Evolutionary conservation across 495 filamentous ascomycete genomes (phyloP).

Genomic region (Annulohypoxylon nitens): DNA sequence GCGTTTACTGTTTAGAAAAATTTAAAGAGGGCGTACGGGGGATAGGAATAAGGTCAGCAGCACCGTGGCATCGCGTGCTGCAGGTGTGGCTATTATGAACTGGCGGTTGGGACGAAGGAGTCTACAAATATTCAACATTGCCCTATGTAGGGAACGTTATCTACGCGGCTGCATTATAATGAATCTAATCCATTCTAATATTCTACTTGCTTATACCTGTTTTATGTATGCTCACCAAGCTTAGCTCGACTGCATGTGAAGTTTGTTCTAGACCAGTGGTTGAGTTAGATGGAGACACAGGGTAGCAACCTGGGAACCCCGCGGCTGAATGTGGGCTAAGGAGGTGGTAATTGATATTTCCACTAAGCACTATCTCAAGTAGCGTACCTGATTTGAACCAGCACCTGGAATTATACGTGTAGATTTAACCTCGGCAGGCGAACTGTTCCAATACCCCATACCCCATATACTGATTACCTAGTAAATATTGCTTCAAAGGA

Average conservation of each 20-base stretch:
- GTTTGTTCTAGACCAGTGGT: constrained; percentile 6
- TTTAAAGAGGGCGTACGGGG: constrained; percentile 30
- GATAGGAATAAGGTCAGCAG: background rate
- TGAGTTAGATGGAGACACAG: background rate
- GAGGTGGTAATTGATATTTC: background rate
- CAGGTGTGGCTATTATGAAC: background rate
- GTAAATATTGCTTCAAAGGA: constrained; percentile 27
- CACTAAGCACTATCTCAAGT: background rate
- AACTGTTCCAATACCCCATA: constrained; percentile 2
- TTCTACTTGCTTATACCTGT: background rate
- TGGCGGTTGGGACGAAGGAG: constrained; percentile 8
- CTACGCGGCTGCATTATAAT: constrained; percentile 2
- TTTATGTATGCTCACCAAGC: constrained; percentile 9
- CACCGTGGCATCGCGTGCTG: constrained; percentile 7
- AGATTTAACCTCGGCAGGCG: constrained; percentile 41
- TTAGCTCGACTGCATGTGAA: constrained; percentile 19
- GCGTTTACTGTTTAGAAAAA: constrained; percentile 34
- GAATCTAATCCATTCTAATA: constrained; percentile 13
- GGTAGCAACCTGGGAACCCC: background rate
- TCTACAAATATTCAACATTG: constrained; percentile 36
- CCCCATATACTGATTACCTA: background rate
- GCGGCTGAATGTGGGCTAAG: background rate
- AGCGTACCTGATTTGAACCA: constrained; percentile 1
- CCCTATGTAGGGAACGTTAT: constrained; percentile 4
- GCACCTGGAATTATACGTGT: constrained; percentile 3